phyloP scores from a whole-genome alignment of 768 basidiomycete genomes.

The Leccinum imitatum region DNA sequence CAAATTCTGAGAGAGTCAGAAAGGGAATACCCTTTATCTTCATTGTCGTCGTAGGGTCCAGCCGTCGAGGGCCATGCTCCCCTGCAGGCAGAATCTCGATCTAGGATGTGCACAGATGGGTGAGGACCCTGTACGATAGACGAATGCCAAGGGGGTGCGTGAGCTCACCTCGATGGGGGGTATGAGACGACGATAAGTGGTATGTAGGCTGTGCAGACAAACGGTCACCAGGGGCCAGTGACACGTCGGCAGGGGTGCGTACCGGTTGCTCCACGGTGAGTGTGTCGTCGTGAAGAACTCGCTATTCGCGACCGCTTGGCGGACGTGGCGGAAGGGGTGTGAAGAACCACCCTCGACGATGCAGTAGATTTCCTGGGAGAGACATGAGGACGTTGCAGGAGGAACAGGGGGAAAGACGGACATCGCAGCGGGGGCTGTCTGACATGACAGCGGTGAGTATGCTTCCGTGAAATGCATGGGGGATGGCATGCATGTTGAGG shows the following conservation, averaged over 20 bases:
- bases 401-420: constrained; percentile 34
- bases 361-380: constrained; percentile 75
- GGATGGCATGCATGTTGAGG: constrained; percentile 54
- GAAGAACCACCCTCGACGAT: constrained; percentile 74
- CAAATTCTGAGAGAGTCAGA: constrained; percentile 81
- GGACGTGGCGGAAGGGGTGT: constrained; percentile 78
- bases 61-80: constrained; percentile 73
- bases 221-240: constrained; percentile 10
- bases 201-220: constrained; percentile 55
- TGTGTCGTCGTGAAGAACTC: constrained; percentile 64
- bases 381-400: constrained; percentile 8
- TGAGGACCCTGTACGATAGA: neutral
- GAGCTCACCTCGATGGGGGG: constrained; percentile 69
- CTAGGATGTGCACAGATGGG: constrained; percentile 36
- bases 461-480: constrained; percentile 82
- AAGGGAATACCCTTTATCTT: constrained; percentile 72
- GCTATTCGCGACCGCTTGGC: constrained; percentile 67
- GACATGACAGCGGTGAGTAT: constrained; percentile 69
- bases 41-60: constrained; percentile 68
- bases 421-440: constrained; percentile 63
- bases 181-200: constrained; percentile 71
- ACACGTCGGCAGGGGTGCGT: constrained; percentile 17
- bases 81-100: constrained; percentile 84
- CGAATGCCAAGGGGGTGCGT: neutral
- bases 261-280: constrained; percentile 90